Conservation (phyloP, 1,284 basidiomycete genomes). For the Austroboletus niveus region DNA sequence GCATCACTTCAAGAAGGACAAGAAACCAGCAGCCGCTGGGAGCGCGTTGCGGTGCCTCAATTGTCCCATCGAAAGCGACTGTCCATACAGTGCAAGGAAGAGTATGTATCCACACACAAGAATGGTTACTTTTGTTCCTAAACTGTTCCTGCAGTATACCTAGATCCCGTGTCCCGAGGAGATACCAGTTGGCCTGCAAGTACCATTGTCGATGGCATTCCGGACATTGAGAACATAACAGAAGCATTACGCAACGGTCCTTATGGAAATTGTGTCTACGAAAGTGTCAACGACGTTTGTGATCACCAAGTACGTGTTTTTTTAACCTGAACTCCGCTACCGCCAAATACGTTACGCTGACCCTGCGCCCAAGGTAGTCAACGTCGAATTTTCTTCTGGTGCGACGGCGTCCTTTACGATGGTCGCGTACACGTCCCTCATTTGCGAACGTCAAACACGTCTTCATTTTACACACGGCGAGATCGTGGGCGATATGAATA, state of each 20-base stretch:
- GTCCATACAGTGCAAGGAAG: constrained; percentile 84
- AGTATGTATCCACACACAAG: constrained; percentile 43
- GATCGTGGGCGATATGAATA: constrained; percentile 77
- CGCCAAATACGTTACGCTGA: background rate
- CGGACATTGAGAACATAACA: constrained; percentile 76
- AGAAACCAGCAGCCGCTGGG: constrained; percentile 69
- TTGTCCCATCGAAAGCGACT: constrained; percentile 68
- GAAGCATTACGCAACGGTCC: constrained; percentile 60
- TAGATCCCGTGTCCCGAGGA: constrained; percentile 61
- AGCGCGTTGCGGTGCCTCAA: constrained; percentile 68
- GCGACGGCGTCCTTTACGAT: constrained; percentile 81
- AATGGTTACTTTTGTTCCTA: constrained; percentile 2
- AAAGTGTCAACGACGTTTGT: constrained; percentile 77
- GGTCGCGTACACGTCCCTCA: constrained; percentile 68
- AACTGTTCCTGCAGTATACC: constrained; percentile 56
- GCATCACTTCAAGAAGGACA: constrained; percentile 71
- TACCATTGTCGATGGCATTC: constrained; percentile 71
- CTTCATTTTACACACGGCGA: constrained; percentile 82
- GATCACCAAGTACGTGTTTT: constrained; percentile 57
- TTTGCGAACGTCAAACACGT: constrained; percentile 75
- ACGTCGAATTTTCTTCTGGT: constrained; percentile 76
- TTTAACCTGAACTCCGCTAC: background rate
- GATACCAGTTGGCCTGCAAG: constrained; percentile 60
- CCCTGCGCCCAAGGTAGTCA: constrained; percentile 54
- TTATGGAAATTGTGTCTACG: constrained; percentile 85